Base-by-base conservation (phyloP, 441 rosid genomes). In the Erodium trifolium region DNA sequence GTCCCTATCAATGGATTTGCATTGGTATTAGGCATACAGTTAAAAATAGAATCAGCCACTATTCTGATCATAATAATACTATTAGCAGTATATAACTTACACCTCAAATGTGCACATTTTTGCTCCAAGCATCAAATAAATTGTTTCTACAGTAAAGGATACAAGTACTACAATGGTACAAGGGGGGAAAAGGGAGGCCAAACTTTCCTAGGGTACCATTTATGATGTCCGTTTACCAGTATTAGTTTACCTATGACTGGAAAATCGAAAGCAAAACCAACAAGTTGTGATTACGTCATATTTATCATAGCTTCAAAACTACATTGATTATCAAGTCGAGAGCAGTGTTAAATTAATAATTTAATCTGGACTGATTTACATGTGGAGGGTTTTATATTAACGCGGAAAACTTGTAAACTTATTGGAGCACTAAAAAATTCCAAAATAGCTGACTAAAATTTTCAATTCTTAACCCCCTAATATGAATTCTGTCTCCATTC, bases 1-100 rank as follows among this genome's bases (percentile, higher is more conserved):
- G 82, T 70, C 85, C 93, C 94, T 90, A 68, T 72, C 49, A 43
- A 31, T 49, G 16, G 64, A 71, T 65, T 60, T 17, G 13, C 8
- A 31, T 62, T 70, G 43, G 59, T 11, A 27, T 35, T 16, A 55
- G 3, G 62, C 62, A 55, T 16, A 0, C 19, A 55, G 23, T 55
- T 53, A 5, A 66, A 74, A 65, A 63, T 67, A 29, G 6, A 35
- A 65, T 59, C 16, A 62, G 12, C 57, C 29, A 62, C 17, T 39
- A 14, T 16, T 2, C 39, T 31, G 53, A 35, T 19, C 10, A 23
- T 60, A 19, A 59, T 51, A 13, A 0, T 13, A 51, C 59, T 51
- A 31, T 31, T 3, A 31, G 2, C 17, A 51, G n/a, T 4, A 51
- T 51, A 13, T 14, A 51, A 14, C 5, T 31, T 31, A 10, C 0